A percentile compares a stretch with the other conserved stretches of the same genome.
These are phyloP conservation scores for Pseudonitzschia delicatissima DNA, from an alignment of 108 stramenopile genomes.

Conservation along the genomic window DNA sequence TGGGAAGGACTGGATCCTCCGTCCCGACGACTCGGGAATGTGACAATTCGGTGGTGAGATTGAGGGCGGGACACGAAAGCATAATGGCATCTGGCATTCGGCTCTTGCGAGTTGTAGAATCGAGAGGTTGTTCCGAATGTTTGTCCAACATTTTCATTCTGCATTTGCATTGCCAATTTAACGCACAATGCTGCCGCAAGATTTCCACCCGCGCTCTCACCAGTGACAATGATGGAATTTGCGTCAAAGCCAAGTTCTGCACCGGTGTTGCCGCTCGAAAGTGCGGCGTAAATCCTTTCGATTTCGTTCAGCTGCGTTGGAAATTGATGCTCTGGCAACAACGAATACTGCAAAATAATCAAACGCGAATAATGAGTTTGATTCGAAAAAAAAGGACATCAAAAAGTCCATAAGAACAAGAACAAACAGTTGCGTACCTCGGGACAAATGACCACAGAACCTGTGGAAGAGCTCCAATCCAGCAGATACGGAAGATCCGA, in stretches of 20 bases:
- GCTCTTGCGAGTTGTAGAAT: not conserved
- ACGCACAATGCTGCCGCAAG: slow-evolving; percentile 73
- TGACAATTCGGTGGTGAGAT: slow-evolving; percentile 58
- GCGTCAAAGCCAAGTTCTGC: slow-evolving; percentile 64
- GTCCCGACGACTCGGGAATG: slow-evolving; percentile 67
- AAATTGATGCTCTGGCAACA: slow-evolving; percentile 71
- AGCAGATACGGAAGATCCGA: slow-evolving; percentile 75
- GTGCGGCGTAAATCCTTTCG: slow-evolving; percentile 44
- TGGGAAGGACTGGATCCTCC: slow-evolving; percentile 77
- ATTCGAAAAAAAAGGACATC: not conserved
- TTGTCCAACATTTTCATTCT: not conserved
- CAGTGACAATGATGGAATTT: slow-evolving; percentile 70
- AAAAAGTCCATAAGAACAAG: not conserved
- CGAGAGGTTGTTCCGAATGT: no score
- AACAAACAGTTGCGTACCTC: slow-evolving; percentile 24
- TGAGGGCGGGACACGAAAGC: slow-evolving; percentile 76
- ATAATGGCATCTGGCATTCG: slow-evolving; percentile 74
- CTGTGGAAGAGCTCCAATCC: slow-evolving; percentile 75
- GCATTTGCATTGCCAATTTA: slow-evolving; percentile 43
- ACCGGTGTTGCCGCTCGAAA: slow-evolving; percentile 54
- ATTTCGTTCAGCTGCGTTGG: slow-evolving; percentile 68
- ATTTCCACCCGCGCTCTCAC: slow-evolving; percentile 81
- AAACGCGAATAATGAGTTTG: not conserved
- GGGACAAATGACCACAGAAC: slow-evolving; percentile 77
- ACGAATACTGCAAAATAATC: slow-evolving; percentile 43